Evolutionary conservation across 2,329 filamentous ascomycete genomes (phyloP).

Genomic region (Trichoderma atroviride): DNA sequence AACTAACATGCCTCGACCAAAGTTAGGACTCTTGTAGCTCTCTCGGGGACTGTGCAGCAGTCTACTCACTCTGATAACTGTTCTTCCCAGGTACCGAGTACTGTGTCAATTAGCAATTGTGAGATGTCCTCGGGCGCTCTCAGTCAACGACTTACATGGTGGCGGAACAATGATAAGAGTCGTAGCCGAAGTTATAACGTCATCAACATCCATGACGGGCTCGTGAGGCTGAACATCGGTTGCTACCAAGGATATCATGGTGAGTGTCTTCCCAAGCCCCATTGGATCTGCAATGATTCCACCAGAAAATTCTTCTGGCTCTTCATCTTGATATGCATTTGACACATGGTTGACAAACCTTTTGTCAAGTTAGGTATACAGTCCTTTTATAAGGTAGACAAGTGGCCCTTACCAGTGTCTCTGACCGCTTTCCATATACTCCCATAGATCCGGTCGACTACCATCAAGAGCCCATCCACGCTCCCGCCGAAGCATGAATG

Average conservation of each 20-base stretch:
- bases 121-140: neutral
- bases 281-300: constrained; percentile 52
- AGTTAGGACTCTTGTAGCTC: neutral
- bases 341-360: constrained; percentile 44
- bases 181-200: neutral
- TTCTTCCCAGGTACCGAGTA: constrained; percentile 18
- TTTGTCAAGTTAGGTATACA: too few relatives aligned
- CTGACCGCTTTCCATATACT: constrained; percentile 25
- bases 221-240: neutral
- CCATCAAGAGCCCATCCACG: constrained; percentile 40
- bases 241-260: constrained; percentile 47
- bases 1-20: constrained; percentile 23
- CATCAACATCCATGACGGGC: too few relatives aligned
- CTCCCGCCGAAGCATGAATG: constrained; percentile 46
- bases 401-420: too few relatives aligned
- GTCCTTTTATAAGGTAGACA: too few relatives aligned
- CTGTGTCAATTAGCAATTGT: neutral
- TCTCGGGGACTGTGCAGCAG: rapidly evolving
- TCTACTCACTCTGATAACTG: neutral
- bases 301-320: constrained; percentile 43
- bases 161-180: constrained; percentile 18
- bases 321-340: constrained; percentile 33
- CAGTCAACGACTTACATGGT: constrained; percentile 4
- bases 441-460: constrained; percentile 41
- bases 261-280: constrained; percentile 51